Percentiles rank a stretch among this genome's conserved stretches.
Evolutionary conservation across 495 filamentous ascomycete genomes (phyloP).

Genomic region (Saxophila tyrrhenica): DNA sequence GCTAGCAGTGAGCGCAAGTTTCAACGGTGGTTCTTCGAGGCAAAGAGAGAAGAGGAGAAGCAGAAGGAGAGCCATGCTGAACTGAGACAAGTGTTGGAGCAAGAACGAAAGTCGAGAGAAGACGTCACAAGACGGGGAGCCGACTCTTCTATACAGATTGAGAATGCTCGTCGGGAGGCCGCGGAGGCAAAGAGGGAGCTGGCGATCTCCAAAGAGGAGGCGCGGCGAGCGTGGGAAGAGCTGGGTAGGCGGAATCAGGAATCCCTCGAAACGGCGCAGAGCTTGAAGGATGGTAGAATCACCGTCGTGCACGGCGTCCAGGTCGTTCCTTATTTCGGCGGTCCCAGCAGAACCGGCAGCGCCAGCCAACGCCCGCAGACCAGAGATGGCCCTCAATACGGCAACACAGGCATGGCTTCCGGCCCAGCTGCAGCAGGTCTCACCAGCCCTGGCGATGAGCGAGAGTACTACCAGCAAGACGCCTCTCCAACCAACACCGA

Average conservation of each 20-base stretch:
- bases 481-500: conserved; percentile 43
- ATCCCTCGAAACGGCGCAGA: conserved; percentile 81
- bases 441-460: conserved; percentile 19
- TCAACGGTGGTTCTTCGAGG: conserved; percentile 97
- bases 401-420: conserved; percentile 2
- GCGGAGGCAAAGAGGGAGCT: conserved; percentile 82
- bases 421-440: conserved; percentile 6
- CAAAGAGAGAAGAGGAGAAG: conserved; percentile 75
- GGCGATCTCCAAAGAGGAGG: conserved; percentile 91
- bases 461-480: conserved; percentile 36
- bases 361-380: conserved; percentile 25
- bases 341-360: conserved; percentile 46
- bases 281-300: conserved; percentile 74
- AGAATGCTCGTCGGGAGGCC: conserved; percentile 39
- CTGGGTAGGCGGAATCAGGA: conserved; percentile 88
- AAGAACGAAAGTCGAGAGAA: conserved; percentile 57
- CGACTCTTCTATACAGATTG: conserved; percentile 35
- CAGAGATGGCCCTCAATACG: conserved; percentile 25
- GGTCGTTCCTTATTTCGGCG: conserved; percentile 88
- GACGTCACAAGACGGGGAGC: conserved; percentile 43
- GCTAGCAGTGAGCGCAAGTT: conserved; percentile 95
- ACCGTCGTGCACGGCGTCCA: conserved; percentile 87
- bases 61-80: conserved; percentile 74
- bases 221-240: conserved; percentile 92
- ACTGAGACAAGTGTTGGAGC: conserved; percentile 57